Percentiles rank a stretch among this genome's conserved stretches.
Conservation (phyloP, 768 basidiomycete genomes). For the Tricholoma bakamatsutake region DNA sequence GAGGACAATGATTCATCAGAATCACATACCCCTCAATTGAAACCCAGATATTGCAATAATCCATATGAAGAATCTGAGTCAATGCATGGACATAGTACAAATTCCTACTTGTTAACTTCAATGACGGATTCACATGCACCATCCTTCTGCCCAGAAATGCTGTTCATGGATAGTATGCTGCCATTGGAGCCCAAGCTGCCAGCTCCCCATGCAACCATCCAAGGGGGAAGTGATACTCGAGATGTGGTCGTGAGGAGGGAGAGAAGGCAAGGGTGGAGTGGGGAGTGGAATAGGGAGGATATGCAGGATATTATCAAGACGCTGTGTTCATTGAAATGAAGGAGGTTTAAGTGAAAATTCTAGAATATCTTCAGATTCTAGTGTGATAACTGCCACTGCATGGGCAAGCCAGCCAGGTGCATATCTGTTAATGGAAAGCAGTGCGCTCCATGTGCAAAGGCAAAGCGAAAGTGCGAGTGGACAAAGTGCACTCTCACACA, state of each 20-base stretch:
- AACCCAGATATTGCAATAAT: background rate
- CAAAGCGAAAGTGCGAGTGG: no score
- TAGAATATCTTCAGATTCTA: background rate
- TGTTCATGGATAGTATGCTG: constrained; percentile 7
- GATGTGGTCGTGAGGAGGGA: constrained; percentile 1
- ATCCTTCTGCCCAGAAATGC: constrained; percentile 7
- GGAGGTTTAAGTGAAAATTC: background rate
- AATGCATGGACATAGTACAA: background rate
- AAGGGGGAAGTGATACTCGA: constrained; percentile 3
- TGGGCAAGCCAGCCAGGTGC: no score
- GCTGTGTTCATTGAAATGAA: constrained; percentile 14
- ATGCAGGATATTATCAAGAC: constrained; percentile 18
- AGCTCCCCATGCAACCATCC: background rate
- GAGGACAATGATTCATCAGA: background rate
- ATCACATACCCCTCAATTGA: background rate
- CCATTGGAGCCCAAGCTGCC: background rate
- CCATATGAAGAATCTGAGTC: constrained; percentile 1
- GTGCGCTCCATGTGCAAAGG: no score
- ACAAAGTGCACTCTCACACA: no score
- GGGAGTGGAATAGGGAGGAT: constrained; percentile 28
- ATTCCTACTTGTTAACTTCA: background rate
- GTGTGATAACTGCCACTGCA: no score
- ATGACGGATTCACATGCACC: constrained; percentile 2
- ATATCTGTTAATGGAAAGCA: no score
- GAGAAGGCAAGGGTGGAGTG: constrained; percentile 26